Evolutionary conservation across 805 yeast genomes (phyloP).

Genomic region (Metschnikowia drakensbergensis): DNA sequence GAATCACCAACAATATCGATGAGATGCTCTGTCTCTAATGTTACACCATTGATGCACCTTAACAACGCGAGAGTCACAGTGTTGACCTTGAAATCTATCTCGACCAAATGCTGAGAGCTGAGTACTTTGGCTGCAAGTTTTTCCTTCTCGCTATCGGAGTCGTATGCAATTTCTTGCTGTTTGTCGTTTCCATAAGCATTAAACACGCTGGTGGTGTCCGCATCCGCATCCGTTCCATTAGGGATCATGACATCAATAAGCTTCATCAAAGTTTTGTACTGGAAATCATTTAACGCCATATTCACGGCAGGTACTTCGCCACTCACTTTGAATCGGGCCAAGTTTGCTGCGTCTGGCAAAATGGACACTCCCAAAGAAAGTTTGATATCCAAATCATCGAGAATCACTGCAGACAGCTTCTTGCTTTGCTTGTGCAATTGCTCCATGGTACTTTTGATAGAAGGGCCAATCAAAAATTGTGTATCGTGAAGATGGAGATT

Average conservation of each 20-base stretch:
- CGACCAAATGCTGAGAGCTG: constrained; percentile 61
- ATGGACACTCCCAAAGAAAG: constrained; percentile 79
- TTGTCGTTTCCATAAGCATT: constrained; percentile 27
- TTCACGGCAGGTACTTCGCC: constrained; percentile 73
- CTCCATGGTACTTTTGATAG: constrained; percentile 70
- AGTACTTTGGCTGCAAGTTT: not conserved
- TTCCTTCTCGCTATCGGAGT: not conserved
- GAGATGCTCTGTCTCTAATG: constrained; percentile 61
- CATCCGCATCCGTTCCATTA: constrained; percentile 27
- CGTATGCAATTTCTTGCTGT: constrained; percentile 4
- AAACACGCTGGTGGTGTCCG: constrained; percentile 33
- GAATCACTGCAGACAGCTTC: constrained; percentile 53
- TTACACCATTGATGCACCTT: constrained; percentile 60
- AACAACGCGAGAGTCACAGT: constrained; percentile 56
- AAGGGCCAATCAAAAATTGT: constrained; percentile 82
- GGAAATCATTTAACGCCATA: constrained; percentile 78
- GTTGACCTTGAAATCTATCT: constrained; percentile 68
- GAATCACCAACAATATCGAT: constrained; percentile 70
- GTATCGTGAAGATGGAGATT: constrained; percentile 75
- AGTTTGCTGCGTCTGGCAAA: constrained; percentile 69
- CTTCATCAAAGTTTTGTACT: constrained; percentile 83
- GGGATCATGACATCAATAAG: constrained; percentile 71
- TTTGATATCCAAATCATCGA: constrained; percentile 73
- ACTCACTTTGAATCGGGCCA: constrained; percentile 68
- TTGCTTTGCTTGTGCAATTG: constrained; percentile 51